These are phyloP conservation scores for Trichoderma aggressivum DNA, from an alignment of 2,329 filamentous ascomycete species.

Conservation along the genomic window DNA sequence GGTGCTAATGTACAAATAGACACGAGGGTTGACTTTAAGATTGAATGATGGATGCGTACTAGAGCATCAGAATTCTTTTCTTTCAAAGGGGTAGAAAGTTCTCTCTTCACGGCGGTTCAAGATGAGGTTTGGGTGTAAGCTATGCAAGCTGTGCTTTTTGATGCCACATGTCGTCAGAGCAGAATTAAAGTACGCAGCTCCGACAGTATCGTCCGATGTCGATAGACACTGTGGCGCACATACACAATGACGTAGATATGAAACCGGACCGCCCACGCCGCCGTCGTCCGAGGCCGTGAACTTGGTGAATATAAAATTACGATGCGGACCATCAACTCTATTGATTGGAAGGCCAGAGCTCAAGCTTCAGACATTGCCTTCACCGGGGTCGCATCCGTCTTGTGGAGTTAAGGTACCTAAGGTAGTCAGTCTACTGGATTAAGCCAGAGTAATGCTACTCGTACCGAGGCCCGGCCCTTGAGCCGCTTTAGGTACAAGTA, in stretches of 20 bases:
- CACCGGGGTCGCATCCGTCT: neutral
- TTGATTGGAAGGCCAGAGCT: neutral
- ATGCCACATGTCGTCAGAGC: neutral
- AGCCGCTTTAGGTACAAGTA: neutral
- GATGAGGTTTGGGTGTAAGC: neutral
- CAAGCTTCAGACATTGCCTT: neutral
- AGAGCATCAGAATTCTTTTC: neutral
- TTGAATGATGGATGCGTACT: neutral
- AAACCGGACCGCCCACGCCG: neutral
- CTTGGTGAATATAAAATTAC: neutral
- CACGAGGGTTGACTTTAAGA: neutral
- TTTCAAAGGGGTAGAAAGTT: neutral
- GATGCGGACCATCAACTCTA: neutral
- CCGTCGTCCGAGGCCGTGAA: neutral
- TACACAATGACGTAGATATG: constrained; percentile 11
- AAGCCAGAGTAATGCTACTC: constrained; percentile 5
- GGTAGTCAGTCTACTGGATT: too few species aligned
- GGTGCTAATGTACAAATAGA: neutral
- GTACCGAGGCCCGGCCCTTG: constrained; percentile 8
- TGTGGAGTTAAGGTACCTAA: neutral
- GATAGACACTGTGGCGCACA: neutral
- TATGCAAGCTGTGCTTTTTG: neutral
- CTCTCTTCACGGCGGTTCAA: neutral
- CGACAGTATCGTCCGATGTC: neutral
- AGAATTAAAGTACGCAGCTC: neutral